Percentiles rank a stretch among this genome's conserved stretches.
These are phyloP conservation scores for Globisporangium emineosum DNA, from an alignment of 352 stramenopile genomes.

Conservation along the genomic window DNA sequence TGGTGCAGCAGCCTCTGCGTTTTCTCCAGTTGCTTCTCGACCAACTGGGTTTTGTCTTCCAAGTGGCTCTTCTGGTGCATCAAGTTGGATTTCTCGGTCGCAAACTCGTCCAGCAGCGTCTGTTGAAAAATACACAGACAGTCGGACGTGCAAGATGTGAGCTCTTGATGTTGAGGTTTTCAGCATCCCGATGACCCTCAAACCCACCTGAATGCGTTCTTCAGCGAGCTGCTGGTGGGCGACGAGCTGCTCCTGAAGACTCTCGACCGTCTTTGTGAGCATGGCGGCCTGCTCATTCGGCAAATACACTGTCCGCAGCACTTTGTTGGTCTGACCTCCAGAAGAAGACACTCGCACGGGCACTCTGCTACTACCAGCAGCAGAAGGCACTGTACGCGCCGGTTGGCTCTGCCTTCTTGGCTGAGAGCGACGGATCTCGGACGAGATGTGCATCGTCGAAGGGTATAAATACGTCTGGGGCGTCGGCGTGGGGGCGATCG, in stretches of 20 bases:
- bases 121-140: conserved; percentile 10
- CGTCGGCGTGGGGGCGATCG: conserved; percentile 21
- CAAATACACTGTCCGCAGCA: conserved; percentile 79
- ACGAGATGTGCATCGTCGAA: conserved; percentile 76
- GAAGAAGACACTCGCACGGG: conserved; percentile 18
- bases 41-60: conserved; percentile 28
- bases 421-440: conserved; percentile 13
- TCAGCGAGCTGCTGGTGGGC: conserved; percentile 52
- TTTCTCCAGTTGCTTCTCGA: conserved; percentile 54
- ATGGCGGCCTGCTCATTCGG: conserved; percentile 60
- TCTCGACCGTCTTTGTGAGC: conserved; percentile 48
- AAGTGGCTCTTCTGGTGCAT: conserved; percentile 32
- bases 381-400: not conserved
- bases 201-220: conserved; percentile 52
- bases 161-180: not conserved
- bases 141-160: not conserved
- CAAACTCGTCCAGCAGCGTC: conserved; percentile 53
- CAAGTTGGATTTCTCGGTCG: conserved; percentile 51
- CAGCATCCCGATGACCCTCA: not conserved
- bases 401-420: not conserved
- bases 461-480: conserved; percentile 55
- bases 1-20: conserved; percentile 56
- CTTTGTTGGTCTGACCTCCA: conserved; percentile 25
- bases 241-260: conserved; percentile 58
- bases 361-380: conserved; percentile 13